phyloP scores from a whole-genome alignment of 768 basidiomycete genomes.

The Wakefieldia striispora region DNA sequence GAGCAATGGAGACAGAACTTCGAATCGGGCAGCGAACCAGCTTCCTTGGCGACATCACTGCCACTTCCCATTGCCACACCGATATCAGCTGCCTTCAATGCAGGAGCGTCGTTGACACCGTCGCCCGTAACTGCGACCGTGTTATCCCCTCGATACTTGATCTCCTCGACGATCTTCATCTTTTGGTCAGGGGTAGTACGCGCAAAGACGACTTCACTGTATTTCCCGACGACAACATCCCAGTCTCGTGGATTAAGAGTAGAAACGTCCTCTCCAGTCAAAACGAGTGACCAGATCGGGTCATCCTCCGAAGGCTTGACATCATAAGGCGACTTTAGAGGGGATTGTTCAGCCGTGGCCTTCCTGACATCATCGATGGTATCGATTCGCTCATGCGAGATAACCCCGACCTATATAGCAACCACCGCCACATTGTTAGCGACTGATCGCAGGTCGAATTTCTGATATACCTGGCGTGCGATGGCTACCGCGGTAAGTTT shows the following conservation, averaged over 20 bases:
- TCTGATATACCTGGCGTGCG: conserved; percentile 39
- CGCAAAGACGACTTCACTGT: conserved; percentile 51
- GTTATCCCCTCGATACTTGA: conserved; percentile 46
- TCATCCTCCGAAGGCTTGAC: conserved; percentile 40
- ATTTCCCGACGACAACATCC: conserved; percentile 37
- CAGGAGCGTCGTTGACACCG: conserved; percentile 53
- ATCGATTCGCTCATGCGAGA: conserved; percentile 40
- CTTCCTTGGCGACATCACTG: conserved; percentile 53
- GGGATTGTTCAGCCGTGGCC: conserved; percentile 10
- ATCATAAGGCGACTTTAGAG: conserved; percentile 14
- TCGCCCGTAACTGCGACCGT: conserved; percentile 57
- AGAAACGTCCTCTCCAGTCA: conserved; percentile 45
- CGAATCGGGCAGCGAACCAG: conserved; percentile 33
- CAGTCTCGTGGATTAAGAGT: conserved; percentile 37
- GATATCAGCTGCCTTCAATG: conserved; percentile 52
- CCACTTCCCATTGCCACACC: conserved; percentile 53
- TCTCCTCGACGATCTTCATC: conserved; percentile 53
- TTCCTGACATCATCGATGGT: conserved; percentile 26
- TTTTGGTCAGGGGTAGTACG: conserved; percentile 59
- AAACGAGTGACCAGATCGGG: conserved; percentile 37
- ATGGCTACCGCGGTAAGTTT: conserved; percentile 53
- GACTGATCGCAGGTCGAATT: neutral
- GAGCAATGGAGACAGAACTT: neutral
- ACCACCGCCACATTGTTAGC: neutral
- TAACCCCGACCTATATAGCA: conserved; percentile 38